Evolutionary conservation across 108 stramenopile genomes (phyloP), one percentile per base, ranked within the genome.

Genomic region (Skeletonema costatum): DNA sequence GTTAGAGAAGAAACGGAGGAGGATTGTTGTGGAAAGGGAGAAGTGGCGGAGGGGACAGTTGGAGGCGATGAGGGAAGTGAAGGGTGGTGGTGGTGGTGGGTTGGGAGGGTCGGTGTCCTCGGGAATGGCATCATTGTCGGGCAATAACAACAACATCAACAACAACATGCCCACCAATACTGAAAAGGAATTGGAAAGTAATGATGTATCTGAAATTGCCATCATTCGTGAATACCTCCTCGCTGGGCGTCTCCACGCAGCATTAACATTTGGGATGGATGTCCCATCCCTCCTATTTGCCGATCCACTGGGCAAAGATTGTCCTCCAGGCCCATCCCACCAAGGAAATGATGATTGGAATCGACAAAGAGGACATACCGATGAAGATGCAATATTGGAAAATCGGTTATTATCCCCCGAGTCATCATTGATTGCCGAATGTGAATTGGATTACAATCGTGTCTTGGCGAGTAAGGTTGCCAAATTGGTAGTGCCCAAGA

Each of bases 211-310:
- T 21, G 94, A 95, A 76, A 89, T 95, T 58, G 83, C 84, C 25
- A 86, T 95, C 42, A 74, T 86, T 29, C 69, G 86, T 6, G 94
- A 95, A 73, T 95, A 89, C 60, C 75, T 95, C 38, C 74, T 92
- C 29, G 80, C 89, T 2, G 92, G 94, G 12, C 87, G 87, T 64
- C 68, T 95, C 38, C 94, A 95, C 71, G 83, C 78, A 3, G 92
- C 92, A 33, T 50, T 95, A 13, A 93, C 91, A n/a, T 95, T 95
- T 83, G 94, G 94, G 19, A 59, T 95, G 39, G 94, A 95, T 77
- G 90, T 95, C 10, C 94, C 94, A 5, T 86, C 88, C 19, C 73
- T 95, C 9, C 70, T 95, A 29, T 95, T 95, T 81, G 92, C 92
- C 8, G 92, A 95, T 74, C 84, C 94, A 12, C 32, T 72, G 6